A percentile compares a stretch with the other conserved stretches of the same genome.
phyloP scores from a whole-genome alignment of 75 land plant genomes.

The Cunninghamia lanceolata region DNA sequence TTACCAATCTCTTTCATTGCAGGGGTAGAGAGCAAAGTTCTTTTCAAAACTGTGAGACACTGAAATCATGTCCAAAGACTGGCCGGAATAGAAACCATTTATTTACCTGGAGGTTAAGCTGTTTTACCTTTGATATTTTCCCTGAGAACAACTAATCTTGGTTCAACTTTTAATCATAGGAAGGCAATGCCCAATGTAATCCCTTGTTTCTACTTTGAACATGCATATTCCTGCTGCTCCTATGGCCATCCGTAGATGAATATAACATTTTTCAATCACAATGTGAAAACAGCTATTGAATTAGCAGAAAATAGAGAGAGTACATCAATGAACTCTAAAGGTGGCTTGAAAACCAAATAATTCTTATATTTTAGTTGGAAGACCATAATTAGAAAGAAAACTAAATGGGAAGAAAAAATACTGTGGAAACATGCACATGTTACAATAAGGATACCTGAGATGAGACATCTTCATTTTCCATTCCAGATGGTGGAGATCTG shows the following conservation, averaged over 20 bases:
- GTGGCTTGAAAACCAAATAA: neutral
- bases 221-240: neutral
- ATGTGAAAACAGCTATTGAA: neutral
- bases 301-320: neutral
- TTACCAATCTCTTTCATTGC: neutral
- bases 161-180: neutral
- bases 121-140: neutral
- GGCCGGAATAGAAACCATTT: neutral
- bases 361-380: neutral
- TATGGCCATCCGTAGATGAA: neutral
- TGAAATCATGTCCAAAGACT: neutral
- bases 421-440: neutral
- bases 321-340: neutral
- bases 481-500: conserved; percentile 37
- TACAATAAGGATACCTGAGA: conserved; percentile 38
- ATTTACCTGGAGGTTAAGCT: neutral
- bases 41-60: neutral
- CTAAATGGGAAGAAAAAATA: neutral
- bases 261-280: neutral
- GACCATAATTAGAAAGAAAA: neutral
- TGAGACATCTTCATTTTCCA: conserved; percentile 25
- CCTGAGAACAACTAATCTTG: neutral
- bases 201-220: neutral
- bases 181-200: neutral
- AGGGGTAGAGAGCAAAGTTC: neutral